A percentile compares a stretch with the other conserved stretches of the same genome.
phyloP scores from a whole-genome alignment of 768 basidiomycete genomes.

The Mycena galericulata region DNA sequence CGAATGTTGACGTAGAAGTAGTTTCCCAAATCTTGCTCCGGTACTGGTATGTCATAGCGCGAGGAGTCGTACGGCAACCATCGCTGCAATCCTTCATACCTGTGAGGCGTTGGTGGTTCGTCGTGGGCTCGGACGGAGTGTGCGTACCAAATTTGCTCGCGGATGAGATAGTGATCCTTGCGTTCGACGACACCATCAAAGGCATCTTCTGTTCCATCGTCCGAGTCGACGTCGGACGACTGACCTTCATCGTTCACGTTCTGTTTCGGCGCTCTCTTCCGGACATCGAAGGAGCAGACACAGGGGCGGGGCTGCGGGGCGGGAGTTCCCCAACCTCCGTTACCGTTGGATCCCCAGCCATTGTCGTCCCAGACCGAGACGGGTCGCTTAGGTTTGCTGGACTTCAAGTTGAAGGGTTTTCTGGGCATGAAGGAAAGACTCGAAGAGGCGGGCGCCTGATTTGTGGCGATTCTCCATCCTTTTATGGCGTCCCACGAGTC shows the following conservation, averaged over 20 bases:
- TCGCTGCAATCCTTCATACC: neutral
- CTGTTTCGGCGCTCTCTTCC: neutral
- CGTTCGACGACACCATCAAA: slow-evolving; percentile 26
- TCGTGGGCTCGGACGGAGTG: neutral
- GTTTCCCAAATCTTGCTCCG: slow-evolving; percentile 32
- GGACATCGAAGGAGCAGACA: neutral
- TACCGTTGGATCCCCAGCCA: neutral
- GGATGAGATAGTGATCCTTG: slow-evolving; percentile 26
- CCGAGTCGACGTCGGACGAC: slow-evolving; percentile 13
- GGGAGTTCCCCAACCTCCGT: neutral
- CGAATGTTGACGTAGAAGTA: slow-evolving; percentile 38
- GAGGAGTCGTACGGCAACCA: slow-evolving; percentile 38
- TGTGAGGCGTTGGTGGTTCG: neutral
- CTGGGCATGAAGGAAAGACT: neutral
- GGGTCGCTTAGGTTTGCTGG: neutral
- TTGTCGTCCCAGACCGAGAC: neutral
- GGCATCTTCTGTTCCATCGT: slow-evolving; percentile 8
- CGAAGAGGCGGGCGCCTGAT: neutral
- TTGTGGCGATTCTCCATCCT: neutral
- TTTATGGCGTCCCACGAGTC: neutral
- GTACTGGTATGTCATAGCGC: slow-evolving; percentile 16
- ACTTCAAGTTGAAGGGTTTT: neutral
- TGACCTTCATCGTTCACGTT: neutral
- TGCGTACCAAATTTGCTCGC: slow-evolving; percentile 22
- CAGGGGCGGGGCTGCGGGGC: neutral